These are phyloP conservation scores for Hypholoma fasciculare DNA, from an alignment of 768 basidiomycete species.

Conservation along the genomic window DNA sequence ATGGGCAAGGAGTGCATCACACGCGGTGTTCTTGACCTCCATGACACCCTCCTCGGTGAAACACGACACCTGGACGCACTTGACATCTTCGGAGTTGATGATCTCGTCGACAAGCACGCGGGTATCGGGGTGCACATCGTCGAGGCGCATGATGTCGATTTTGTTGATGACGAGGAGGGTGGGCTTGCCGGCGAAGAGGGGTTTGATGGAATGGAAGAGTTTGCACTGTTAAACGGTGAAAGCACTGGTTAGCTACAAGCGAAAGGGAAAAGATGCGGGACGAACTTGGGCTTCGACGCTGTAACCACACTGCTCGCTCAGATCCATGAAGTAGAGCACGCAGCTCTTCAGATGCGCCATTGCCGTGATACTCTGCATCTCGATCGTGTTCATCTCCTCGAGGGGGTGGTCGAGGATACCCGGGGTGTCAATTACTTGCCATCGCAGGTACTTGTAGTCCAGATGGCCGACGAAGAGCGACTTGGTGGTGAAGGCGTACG, in stretches of 20 bases:
- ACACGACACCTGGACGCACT: constrained; percentile 85
- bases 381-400: constrained; percentile 99
- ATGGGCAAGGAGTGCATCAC: constrained; percentile 92
- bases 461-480: constrained; percentile 98
- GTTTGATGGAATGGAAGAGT: constrained; percentile 99
- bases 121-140: constrained; percentile 77
- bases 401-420: constrained; percentile 97
- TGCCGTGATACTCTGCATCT: constrained; percentile 99
- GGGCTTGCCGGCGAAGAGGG: constrained; percentile 92
- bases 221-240: constrained; percentile 64
- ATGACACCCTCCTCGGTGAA: constrained; percentile 98
- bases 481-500: constrained; percentile 99
- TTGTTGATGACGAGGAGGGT: constrained; percentile 97
- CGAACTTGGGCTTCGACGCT: constrained; percentile 92
- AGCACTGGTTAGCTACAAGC: not conserved
- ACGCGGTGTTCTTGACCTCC: constrained; percentile 93
- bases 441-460: constrained; percentile 98
- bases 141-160: constrained; percentile 88
- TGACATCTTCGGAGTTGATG: constrained; percentile 69
- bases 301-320: constrained; percentile 98
- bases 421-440: constrained; percentile 99
- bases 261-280: constrained; percentile 7
- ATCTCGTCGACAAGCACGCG: constrained; percentile 87
- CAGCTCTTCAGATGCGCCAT: constrained; percentile 94
- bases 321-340: constrained; percentile 98